These are phyloP conservation scores for Moniliella sp. DNA, from an alignment of 1,284 basidiomycete genomes.

Conservation along the genomic window DNA sequence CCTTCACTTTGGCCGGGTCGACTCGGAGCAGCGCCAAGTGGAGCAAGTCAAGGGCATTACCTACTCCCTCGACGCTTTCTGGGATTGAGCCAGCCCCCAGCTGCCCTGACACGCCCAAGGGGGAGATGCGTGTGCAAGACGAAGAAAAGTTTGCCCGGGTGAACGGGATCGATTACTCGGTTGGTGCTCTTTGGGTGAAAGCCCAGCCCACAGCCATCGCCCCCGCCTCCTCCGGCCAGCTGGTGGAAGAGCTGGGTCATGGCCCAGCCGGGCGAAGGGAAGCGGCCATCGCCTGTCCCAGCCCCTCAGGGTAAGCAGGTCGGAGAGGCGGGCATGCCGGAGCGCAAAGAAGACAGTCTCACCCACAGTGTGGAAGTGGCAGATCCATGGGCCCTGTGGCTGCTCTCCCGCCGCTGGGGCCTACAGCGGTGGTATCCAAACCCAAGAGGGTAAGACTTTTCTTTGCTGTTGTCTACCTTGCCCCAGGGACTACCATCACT, in stretches of 20 bases:
- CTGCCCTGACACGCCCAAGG: conserved; percentile 10
- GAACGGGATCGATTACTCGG: conserved; percentile 91
- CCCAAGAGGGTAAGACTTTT: conserved; percentile 52
- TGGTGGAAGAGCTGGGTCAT: conserved; percentile 4
- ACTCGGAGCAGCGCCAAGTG: conserved; percentile 53
- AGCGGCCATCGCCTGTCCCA: too few relatives aligned
- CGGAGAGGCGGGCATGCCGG: conserved; percentile 31
- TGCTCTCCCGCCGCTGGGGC: too few relatives aligned
- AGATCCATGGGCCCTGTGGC: too few relatives aligned
- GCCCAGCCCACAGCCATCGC: too few relatives aligned
- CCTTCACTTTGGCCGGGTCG: conserved; percentile 74
- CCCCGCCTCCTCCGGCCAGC: background rate
- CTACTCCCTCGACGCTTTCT: conserved; percentile 75
- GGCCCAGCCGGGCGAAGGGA: too few relatives aligned
- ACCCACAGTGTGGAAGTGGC: too few relatives aligned
- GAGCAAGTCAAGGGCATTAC: conserved; percentile 94
- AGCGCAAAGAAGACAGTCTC: too few relatives aligned
- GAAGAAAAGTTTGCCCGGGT: conserved; percentile 81
- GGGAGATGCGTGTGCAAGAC: conserved; percentile 44
- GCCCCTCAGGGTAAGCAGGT: conserved; percentile 12
- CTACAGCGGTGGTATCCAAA: too few relatives aligned
- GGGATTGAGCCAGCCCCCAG: conserved; percentile 34
- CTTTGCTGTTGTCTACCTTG: conserved; percentile 88
- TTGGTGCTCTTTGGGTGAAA: too few relatives aligned
- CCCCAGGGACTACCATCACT: conserved; percentile 92